A percentile compares a stretch with the other conserved stretches of the same genome.
Conservation (phyloP, 2,329 filamentous ascomycete genomes). For the Colletotrichum sp. region DNA sequence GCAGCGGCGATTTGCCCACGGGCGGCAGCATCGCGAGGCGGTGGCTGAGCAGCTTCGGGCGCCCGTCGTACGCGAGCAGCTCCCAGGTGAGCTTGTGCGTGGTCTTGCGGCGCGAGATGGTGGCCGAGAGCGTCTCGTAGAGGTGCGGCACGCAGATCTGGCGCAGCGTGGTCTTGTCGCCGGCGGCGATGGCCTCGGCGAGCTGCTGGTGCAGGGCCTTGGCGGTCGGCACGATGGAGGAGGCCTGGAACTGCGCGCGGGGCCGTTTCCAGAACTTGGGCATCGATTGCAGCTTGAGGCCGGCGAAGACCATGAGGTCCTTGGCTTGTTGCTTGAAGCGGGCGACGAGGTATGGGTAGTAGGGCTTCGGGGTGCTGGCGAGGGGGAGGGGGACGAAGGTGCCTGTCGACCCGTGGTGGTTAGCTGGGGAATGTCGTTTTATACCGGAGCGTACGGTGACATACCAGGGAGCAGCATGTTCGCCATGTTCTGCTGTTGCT, state of each 20-base stretch:
- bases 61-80: constrained; percentile 55
- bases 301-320: constrained; percentile 38
- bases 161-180: constrained; percentile 56
- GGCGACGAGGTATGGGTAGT: constrained; percentile 41
- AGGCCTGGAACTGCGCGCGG: constrained; percentile 46
- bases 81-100: constrained; percentile 57
- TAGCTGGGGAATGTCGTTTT: not conserved
- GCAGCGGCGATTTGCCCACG: constrained; percentile 37
- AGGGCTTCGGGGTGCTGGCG: constrained; percentile 29
- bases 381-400: constrained; percentile 52
- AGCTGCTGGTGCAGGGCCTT: constrained; percentile 65
- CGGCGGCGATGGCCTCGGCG: constrained; percentile 65
- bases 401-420: constrained; percentile 32
- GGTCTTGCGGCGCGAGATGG: constrained; percentile 56
- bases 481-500: not conserved
- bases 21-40: constrained; percentile 51
- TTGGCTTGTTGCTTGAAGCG: constrained; percentile 38
- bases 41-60: constrained; percentile 60
- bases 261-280: constrained; percentile 44
- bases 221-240: constrained; percentile 55
- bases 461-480: constrained; percentile 11
- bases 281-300: constrained; percentile 51
- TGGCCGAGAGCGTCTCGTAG: constrained; percentile 52
- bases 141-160: constrained; percentile 61
- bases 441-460: not conserved